Evolutionary conservation across 176 grass and related monocot genomes (phyloP).

Genomic region (Otatea glauca): DNA sequence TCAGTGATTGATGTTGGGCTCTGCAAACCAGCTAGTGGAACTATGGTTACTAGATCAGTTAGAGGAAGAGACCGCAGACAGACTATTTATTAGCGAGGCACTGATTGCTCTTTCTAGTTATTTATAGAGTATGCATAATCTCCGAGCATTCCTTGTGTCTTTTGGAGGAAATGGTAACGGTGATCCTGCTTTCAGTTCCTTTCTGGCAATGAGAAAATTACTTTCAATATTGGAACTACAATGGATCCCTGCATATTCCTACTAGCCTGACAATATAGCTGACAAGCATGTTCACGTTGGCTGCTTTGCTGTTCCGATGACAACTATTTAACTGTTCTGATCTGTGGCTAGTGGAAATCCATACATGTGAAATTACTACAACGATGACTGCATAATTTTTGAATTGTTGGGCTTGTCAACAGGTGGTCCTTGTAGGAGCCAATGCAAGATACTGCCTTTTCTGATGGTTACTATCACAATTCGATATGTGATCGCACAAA

Average conservation of each 20-base stretch:
- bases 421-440: neutral
- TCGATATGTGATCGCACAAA: neutral
- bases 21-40: slow-evolving; percentile 78
- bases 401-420: neutral
- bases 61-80: slow-evolving; percentile 88
- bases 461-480: neutral
- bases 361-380: neutral
- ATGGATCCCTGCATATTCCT: slow-evolving; percentile 10
- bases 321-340: neutral
- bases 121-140: slow-evolving; percentile 16
- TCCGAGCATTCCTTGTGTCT: neutral
- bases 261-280: slow-evolving; percentile 19
- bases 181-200: neutral
- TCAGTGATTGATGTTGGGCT: slow-evolving; percentile 86
- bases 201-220: neutral
- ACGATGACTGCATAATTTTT: neutral
- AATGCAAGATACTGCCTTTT: neutral
- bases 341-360: neutral
- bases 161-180: slow-evolving; percentile 7
- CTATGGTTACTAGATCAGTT: slow-evolving; percentile 75
- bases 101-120: slow-evolving; percentile 54
- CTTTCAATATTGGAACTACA: neutral
- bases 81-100: slow-evolving; percentile 79
- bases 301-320: neutral
- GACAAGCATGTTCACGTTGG: neutral